A percentile compares a stretch with the other conserved stretches of the same genome.
Evolutionary conservation across 2,329 filamentous ascomycete genomes (phyloP).

Genomic region (Trichoderma semiorbis): DNA sequence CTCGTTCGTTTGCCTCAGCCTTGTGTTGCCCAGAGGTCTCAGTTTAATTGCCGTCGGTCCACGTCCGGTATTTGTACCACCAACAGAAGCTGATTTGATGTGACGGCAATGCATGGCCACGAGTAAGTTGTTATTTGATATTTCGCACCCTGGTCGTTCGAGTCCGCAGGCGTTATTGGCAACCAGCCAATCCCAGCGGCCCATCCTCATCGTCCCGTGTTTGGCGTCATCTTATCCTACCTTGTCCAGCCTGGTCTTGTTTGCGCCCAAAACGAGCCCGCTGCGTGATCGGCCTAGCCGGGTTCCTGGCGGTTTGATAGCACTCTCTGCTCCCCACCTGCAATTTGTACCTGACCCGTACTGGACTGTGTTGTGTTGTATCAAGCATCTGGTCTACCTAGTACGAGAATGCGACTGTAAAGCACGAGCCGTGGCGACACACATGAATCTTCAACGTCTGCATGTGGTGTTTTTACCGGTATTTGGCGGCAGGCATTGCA

Average conservation of each 20-base stretch:
- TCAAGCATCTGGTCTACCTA: not conserved
- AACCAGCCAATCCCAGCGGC: conserved; percentile 1
- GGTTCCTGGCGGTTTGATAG: not conserved
- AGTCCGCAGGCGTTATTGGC: not conserved
- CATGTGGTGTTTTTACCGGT: not conserved
- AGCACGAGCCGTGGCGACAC: not conserved
- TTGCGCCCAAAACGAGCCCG: not conserved
- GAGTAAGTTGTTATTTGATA: not conserved
- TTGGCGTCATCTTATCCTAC: conserved; percentile 15
- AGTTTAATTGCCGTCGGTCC: not conserved
- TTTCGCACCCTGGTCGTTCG: not conserved
- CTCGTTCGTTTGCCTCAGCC: not conserved
- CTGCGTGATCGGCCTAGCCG: conserved; percentile 9
- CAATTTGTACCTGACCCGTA: not conserved
- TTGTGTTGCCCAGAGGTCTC: not conserved
- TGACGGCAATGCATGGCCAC: not conserved
- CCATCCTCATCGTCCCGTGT: conserved; percentile 13
- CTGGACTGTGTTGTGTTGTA: not conserved
- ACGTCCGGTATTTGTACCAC: not conserved
- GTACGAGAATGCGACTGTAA: not conserved
- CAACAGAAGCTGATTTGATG: not conserved
- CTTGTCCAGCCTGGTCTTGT: not conserved
- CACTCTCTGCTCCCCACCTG: not conserved
- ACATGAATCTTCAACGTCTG: not conserved
- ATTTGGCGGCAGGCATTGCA: not conserved